phyloP scores from a whole-genome alignment of 495 filamentous ascomycete species.

The Saxophila tyrrhenica region DNA sequence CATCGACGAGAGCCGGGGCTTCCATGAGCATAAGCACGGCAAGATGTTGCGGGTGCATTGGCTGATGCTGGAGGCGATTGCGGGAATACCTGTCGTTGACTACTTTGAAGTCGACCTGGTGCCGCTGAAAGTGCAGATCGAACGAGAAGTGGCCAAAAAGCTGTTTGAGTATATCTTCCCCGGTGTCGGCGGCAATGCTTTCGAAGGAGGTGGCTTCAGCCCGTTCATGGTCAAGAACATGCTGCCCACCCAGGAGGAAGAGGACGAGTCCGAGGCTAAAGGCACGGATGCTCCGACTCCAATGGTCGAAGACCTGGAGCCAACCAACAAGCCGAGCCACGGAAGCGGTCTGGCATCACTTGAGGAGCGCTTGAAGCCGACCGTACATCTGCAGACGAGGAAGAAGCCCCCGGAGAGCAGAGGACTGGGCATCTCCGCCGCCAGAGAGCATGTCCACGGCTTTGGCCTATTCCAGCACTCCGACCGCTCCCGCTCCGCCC shows the following conservation, averaged over 20 bases:
- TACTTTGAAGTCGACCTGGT: constrained; percentile 93
- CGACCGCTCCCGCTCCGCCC: background rate
- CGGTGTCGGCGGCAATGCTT: constrained; percentile 48
- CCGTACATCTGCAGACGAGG: constrained; percentile 52
- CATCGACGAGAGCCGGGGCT: constrained; percentile 47
- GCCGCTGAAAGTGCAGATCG: constrained; percentile 86
- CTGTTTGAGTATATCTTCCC: constrained; percentile 98
- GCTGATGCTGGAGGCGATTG: constrained; percentile 96
- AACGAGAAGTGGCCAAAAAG: constrained; percentile 83
- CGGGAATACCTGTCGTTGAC: constrained; percentile 93
- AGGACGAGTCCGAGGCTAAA: constrained; percentile 34
- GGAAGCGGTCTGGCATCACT: constrained; percentile 54
- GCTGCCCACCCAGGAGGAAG: constrained; percentile 49
- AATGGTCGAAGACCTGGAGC: background rate
- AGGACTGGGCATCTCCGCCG: constrained; percentile 24
- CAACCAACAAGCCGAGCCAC: constrained; percentile 20
- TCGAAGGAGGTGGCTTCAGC: constrained; percentile 53
- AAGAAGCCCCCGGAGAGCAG: constrained; percentile 18
- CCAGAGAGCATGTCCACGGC: constrained; percentile 4
- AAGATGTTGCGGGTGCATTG: constrained; percentile 89
- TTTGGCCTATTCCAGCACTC: constrained; percentile 15
- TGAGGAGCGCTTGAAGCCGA: constrained; percentile 67
- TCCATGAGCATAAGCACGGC: constrained; percentile 39
- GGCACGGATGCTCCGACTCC: constrained; percentile 1
- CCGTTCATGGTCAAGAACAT: constrained; percentile 77